Evolutionary conservation across 2,329 filamentous ascomycete genomes (phyloP).

Genomic region (Zymoseptoria passerinii): DNA sequence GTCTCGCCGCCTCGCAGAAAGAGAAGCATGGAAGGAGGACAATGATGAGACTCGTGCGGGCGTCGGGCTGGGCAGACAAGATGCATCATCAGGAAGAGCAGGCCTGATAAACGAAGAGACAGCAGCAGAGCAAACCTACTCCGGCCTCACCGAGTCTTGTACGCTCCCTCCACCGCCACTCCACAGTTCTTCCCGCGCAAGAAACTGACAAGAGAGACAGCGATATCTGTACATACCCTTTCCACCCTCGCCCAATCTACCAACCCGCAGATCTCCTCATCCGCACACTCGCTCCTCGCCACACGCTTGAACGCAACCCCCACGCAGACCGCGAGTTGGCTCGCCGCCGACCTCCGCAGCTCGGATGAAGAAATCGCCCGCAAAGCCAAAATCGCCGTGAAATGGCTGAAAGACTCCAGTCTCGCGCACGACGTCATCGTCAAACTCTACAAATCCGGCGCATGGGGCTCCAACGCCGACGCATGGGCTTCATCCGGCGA

Average conservation of each 20-base stretch:
- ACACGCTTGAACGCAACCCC: slow-evolving; percentile 15
- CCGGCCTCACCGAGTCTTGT: not conserved
- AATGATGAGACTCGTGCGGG: not conserved
- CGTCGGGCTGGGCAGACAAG: slow-evolving; percentile 29
- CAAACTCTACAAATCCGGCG: not conserved
- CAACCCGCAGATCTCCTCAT: slow-evolving; percentile 38
- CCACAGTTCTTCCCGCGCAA: not conserved
- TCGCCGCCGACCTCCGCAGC: not conserved
- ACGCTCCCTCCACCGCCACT: not conserved
- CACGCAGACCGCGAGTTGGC: not conserved
- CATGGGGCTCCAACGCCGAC: not conserved
- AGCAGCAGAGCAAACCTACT: not conserved
- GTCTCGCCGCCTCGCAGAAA: slow-evolving; percentile 52
- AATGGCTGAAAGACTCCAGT: not conserved
- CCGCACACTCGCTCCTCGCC: slow-evolving; percentile 26
- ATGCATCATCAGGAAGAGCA: slow-evolving; percentile 39
- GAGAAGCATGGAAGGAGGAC: not conserved
- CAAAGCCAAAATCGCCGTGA: not conserved
- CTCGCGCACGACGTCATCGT: not conserved
- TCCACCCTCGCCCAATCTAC: slow-evolving; percentile 33
- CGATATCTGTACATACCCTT: slow-evolving; percentile 36
- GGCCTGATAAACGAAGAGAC: not conserved
- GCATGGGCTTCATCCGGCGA: not conserved
- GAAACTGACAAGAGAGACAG: slow-evolving; percentile 10
- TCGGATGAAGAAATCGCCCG: not conserved